Percentiles rank a stretch among this genome's conserved stretches.
Conservation (phyloP, 352 stramenopile species). For the Globisporangium spinosum region DNA sequence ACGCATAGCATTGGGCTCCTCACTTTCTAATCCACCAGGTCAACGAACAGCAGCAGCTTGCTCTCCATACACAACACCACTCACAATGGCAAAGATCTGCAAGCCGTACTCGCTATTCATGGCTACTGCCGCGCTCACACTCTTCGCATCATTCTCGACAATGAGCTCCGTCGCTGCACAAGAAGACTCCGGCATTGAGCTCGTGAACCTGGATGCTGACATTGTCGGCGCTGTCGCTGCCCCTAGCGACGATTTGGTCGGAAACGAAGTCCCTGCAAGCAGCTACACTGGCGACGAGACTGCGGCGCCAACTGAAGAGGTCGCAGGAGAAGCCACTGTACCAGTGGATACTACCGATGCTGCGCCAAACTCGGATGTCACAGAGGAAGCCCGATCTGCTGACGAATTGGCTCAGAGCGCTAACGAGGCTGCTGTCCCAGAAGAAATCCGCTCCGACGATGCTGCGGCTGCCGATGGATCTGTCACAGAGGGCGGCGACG, state of each 20-base stretch:
- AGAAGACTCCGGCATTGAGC: slow-evolving; percentile 2
- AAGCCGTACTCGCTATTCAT: slow-evolving; percentile 11
- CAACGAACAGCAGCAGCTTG: neutral
- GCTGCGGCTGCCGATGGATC: neutral
- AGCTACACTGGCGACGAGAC: neutral
- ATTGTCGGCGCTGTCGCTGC: slow-evolving; percentile 7
- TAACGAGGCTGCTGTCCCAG: slow-evolving; percentile 5
- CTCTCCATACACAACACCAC: neutral
- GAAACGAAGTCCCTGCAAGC: neutral
- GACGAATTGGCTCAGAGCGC: slow-evolving; percentile 8
- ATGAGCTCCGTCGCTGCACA: slow-evolving; percentile 6
- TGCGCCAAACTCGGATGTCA: neutral
- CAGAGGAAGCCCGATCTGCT: slow-evolving; percentile 1
- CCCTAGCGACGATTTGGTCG: neutral
- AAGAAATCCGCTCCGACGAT: slow-evolving; percentile 6
- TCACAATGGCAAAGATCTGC: slow-evolving; percentile 13
- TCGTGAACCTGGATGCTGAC: slow-evolving; percentile 9
- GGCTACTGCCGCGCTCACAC: slow-evolving; percentile 8
- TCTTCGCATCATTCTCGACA: slow-evolving; percentile 2
- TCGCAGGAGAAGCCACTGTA: neutral
- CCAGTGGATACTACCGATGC: neutral
- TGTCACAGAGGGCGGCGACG: neutral
- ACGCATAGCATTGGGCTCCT: neutral
- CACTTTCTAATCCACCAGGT: slow-evolving; percentile 12
- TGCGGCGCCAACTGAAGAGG: neutral